Evolutionary conservation across 805 yeast species (phyloP), one percentile per base, ranked within the genome.

Genomic region (Wickerhamiella brachini): DNA sequence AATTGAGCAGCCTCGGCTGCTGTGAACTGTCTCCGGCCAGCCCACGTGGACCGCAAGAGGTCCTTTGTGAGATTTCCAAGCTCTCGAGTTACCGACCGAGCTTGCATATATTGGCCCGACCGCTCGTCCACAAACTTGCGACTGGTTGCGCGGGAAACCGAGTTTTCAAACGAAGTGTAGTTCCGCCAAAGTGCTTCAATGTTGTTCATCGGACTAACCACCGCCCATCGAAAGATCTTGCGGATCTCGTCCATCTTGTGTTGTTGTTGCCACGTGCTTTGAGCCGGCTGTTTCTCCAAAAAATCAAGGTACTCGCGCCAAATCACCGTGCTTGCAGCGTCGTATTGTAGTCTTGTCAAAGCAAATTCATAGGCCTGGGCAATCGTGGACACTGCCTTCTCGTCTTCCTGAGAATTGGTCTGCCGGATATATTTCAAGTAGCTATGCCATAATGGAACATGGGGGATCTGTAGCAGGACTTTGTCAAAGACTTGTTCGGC

Each of bases 291-390:
- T 34, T 76, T 70, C 56, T 79, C 81, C 54, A 88, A 73, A 60
- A 87, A 88, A 9, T 75, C 80, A n/a, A 93, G 63, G 62, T 86
- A 93, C 58, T 85, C 93, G 47, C 74, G 71, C 95, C 96, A 90
- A 43, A 93, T 67, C 1, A 71, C 71, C 31, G 83, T 81, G 18
- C 89, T 76, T 37, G 76, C 71, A 5, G 83, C 76, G 63, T 93
- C 97, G 31, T 78, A 67, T 0, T 96, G 96, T 48, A 89, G 85
- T 53, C 80, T 77, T 26, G 75, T 79, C 18, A 85, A 70, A 1
- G 94, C 95, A 62, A 84, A 78, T 54, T 88, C 94, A 63, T 81
- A 90, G 0, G 96, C 95, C 62, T 80, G 83, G 17, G 82, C 71
- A 13, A 89, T 84, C 1, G 77, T 75, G 10, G 80, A 75, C 56